Conservation (phyloP, 805 yeast genomes). For the Alloascoidea hylecoeti region DNA sequence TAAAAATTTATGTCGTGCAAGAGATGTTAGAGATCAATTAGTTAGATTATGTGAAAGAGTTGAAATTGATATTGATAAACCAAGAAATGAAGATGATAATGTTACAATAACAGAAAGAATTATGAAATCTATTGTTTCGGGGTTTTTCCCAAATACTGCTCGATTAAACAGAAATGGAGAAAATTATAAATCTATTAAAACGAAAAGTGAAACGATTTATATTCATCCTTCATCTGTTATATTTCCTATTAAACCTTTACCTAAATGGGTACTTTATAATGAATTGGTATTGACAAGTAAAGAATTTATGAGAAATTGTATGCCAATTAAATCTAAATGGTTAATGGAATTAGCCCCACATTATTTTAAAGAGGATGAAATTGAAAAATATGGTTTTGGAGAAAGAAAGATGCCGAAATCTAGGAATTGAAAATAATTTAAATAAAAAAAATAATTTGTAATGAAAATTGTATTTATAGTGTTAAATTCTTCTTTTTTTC, state of each 20-base stretch:
- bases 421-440: too few species aligned
- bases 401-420: too few species aligned
- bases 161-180: conserved; percentile 50
- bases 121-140: conserved; percentile 37
- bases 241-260: conserved; percentile 34
- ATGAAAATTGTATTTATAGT: too few species aligned
- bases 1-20: conserved; percentile 60
- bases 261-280: conserved; percentile 74
- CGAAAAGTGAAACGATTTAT: conserved; percentile 46
- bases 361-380: conserved; percentile 18
- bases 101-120: conserved; percentile 52
- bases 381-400: too few species aligned
- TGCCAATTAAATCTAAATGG: conserved; percentile 76
- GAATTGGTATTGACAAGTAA: conserved; percentile 69
- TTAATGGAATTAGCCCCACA: conserved; percentile 36
- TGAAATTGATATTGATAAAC: conserved; percentile 27
- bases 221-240: conserved; percentile 82
- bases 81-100: conserved; percentile 53
- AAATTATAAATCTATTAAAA: conserved; percentile 52
- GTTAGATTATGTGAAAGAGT: conserved; percentile 38
- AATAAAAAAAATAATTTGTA: too few species aligned
- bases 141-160: conserved; percentile 31
- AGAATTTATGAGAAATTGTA: conserved; percentile 87
- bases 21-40: conserved; percentile 70
- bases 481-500: too few species aligned